Evolutionary conservation across 2,329 filamentous ascomycete genomes (phyloP).

Genomic region (Ceratocystiopsis brevicomis): DNA sequence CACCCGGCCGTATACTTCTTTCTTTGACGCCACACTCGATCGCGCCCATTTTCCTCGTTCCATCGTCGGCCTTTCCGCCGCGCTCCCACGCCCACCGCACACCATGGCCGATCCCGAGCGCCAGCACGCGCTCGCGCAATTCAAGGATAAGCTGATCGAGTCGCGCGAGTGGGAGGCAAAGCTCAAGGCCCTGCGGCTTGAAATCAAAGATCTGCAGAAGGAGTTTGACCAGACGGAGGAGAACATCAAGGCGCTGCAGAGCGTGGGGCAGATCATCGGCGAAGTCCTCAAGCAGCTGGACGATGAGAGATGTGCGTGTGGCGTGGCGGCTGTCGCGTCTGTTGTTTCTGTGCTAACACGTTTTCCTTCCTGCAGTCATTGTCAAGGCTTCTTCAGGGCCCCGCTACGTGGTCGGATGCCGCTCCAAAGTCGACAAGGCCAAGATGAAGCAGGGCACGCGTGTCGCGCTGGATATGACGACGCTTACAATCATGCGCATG

Average conservation of each 20-base stretch:
- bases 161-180: constrained; percentile 98
- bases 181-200: constrained; percentile 79
- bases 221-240: constrained; percentile 96
- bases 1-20: too few species aligned
- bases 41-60: not conserved
- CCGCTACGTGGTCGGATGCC: constrained; percentile 93
- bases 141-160: constrained; percentile 70
- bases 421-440: constrained; percentile 91
- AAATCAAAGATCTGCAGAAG: constrained; percentile 87
- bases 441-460: constrained; percentile 98
- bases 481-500: constrained; percentile 99
- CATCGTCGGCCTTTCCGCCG: too few species aligned
- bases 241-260: constrained; percentile 98
- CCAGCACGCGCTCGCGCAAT: constrained; percentile 54
- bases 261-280: constrained; percentile 96
- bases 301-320: constrained; percentile 56
- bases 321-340: too few species aligned
- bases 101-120: constrained; percentile 32
- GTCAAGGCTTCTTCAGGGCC: constrained; percentile 96
- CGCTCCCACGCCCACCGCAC: too few species aligned
- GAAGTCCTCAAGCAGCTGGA: constrained; percentile 98
- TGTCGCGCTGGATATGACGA: constrained; percentile 97
- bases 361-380: constrained; percentile 36
- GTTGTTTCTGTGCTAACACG: too few species aligned
- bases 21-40: not conserved